Conservation (phyloP, 768 basidiomycete genomes). For the Pulveroboletus frians region DNA sequence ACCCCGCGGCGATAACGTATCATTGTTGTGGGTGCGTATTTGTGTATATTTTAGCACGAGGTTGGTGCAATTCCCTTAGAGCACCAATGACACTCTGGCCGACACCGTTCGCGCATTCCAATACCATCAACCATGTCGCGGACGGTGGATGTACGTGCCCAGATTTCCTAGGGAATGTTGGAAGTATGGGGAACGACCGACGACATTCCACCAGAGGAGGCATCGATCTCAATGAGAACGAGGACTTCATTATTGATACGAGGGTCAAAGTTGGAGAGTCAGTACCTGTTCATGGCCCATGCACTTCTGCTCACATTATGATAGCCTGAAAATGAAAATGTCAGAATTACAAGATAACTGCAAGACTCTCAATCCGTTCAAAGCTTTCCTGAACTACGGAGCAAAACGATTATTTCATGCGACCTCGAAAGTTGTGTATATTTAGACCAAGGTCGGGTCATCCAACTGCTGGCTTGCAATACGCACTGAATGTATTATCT, state of each 20-base stretch:
- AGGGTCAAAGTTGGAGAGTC: background rate
- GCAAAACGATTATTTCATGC: background rate
- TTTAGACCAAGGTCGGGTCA: background rate
- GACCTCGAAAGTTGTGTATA: background rate
- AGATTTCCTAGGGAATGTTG: no score
- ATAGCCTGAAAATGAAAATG: background rate
- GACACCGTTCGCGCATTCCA: background rate
- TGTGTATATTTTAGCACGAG: no score
- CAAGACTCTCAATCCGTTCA: constrained; percentile 3
- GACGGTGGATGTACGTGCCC: no score
- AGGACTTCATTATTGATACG: background rate
- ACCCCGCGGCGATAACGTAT: no score
- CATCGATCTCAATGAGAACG: background rate
- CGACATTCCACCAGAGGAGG: background rate
- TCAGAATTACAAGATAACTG: background rate
- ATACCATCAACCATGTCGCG: background rate
- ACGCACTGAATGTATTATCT: background rate
- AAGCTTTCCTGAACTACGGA: background rate
- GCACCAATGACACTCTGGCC: background rate
- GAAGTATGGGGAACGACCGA: no score
- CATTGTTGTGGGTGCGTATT: no score
- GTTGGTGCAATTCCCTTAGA: no score
- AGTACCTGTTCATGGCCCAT: background rate
- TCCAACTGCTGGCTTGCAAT: background rate
- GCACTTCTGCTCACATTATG: background rate